phyloP scores from a whole-genome alignment of 805 yeast species.

The Candida corydali region DNA sequence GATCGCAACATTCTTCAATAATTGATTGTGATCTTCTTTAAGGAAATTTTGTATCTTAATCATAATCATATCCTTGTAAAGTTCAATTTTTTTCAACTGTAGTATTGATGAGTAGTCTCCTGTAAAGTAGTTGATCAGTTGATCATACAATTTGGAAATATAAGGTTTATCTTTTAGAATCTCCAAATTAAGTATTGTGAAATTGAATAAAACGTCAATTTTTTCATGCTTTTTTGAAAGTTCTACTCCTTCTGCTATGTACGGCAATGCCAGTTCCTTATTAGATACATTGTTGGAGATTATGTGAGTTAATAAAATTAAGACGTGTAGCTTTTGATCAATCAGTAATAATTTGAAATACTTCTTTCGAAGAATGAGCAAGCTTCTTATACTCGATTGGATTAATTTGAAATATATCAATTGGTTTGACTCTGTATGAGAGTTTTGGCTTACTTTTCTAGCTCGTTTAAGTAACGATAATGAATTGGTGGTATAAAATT shows the following conservation, averaged over 20 bases:
- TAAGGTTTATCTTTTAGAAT: conserved; percentile 2
- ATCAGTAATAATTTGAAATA: conserved; percentile 28
- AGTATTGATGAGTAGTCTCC: background rate
- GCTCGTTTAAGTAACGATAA: conserved; percentile 22
- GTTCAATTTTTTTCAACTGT: background rate
- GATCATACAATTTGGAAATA: background rate
- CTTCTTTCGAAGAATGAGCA: conserved; percentile 26
- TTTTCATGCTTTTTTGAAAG: background rate
- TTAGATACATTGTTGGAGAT: background rate
- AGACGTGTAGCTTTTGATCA: conserved; percentile 7
- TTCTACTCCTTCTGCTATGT: background rate
- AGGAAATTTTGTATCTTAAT: background rate
- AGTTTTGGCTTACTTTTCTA: conserved; percentile 13
- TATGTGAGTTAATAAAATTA: conserved; percentile 1
- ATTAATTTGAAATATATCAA: conserved; percentile 25
- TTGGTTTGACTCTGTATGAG: conserved; percentile 16
- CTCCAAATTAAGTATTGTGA: background rate
- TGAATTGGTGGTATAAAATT: conserved; percentile 14
- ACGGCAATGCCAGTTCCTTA: conserved; percentile 1
- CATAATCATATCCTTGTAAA: background rate
- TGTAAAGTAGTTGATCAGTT: background rate
- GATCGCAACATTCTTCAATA: conserved; percentile 7
- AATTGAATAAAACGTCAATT: background rate
- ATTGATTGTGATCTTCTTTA: background rate
- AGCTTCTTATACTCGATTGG: conserved; percentile 32